Conservation (phyloP, 495 filamentous ascomycete species). For the Cryomyces minteri region DNA sequence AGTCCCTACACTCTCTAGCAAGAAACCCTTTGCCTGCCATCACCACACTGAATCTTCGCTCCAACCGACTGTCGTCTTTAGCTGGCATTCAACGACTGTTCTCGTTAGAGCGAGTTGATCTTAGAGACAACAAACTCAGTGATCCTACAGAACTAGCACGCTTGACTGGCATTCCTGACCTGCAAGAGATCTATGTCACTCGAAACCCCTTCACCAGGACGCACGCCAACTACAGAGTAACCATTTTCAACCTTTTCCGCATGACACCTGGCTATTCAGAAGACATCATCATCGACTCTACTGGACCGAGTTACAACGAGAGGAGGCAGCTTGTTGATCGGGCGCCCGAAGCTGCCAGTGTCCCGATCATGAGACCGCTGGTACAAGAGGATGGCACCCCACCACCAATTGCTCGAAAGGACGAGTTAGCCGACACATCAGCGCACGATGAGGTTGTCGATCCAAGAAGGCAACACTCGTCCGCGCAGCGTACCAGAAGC, state of each 20-base stretch:
- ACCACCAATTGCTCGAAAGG: not conserved
- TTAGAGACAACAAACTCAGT: conserved; percentile 77
- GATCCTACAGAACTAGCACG: conserved; percentile 85
- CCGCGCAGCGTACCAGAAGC: conserved; percentile 10
- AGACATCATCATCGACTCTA: conserved; percentile 76
- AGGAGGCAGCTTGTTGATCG: conserved; percentile 72
- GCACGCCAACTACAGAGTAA: conserved; percentile 65
- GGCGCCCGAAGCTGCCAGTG: conserved; percentile 48
- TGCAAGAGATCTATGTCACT: conserved; percentile 78
- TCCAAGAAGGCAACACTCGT: conserved; percentile 2
- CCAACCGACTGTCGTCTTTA: conserved; percentile 73
- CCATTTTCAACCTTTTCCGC: conserved; percentile 93
- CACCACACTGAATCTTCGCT: conserved; percentile 76
- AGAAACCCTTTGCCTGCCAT: conserved; percentile 84
- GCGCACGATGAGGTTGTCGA: not conserved
- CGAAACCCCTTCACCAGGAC: conserved; percentile 84
- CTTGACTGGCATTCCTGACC: conserved; percentile 74
- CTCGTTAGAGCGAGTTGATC: conserved; percentile 74
- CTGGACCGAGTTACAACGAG: conserved; percentile 64
- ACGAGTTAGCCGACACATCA: no score
- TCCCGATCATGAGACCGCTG: conserved; percentile 54
- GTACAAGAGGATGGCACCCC: conserved; percentile 25
- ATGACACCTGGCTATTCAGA: conserved; percentile 78
- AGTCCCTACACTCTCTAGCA: conserved; percentile 73
- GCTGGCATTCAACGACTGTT: conserved; percentile 79